Percentiles rank a stretch among this genome's conserved stretches.
Evolutionary conservation across 139 green algal species (phyloP).

Genomic region (Chlorella vulgaris): DNA sequence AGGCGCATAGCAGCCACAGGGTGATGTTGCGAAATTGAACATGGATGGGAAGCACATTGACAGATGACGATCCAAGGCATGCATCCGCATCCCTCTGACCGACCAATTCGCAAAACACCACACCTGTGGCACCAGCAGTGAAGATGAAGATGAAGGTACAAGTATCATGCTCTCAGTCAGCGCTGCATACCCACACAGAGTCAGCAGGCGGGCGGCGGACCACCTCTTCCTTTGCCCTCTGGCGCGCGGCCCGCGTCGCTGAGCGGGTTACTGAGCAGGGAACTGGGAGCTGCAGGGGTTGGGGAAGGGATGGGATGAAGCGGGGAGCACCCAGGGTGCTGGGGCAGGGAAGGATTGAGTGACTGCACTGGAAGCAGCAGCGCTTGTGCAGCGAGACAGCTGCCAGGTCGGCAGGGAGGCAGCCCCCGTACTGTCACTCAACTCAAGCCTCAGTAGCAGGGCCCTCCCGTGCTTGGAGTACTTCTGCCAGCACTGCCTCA

Average conservation of each 20-base stretch:
- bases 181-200: constrained; percentile 53
- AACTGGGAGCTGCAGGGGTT: not conserved
- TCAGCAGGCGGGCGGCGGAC: constrained; percentile 33
- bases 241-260: constrained; percentile 11
- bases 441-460: not conserved
- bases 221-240: not conserved
- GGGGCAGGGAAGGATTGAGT: too few relatives aligned
- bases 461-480: not conserved
- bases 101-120: too few relatives aligned
- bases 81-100: too few relatives aligned
- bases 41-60: too few relatives aligned
- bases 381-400: not conserved
- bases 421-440: not conserved
- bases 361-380: too few relatives aligned
- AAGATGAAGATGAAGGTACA: too few relatives aligned
- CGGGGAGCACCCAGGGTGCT: too few relatives aligned
- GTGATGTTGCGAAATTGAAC: too few relatives aligned
- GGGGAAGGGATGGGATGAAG: too few relatives aligned
- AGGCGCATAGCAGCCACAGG: too few relatives aligned
- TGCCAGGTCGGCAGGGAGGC: not conserved
- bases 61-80: too few relatives aligned
- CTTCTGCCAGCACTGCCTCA: not conserved
- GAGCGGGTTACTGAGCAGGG: too few relatives aligned
- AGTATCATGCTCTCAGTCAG: constrained; percentile 42
- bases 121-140: constrained; percentile 36